Conservation (phyloP, 768 basidiomycete species). For the Termitomyces heimii region DNA sequence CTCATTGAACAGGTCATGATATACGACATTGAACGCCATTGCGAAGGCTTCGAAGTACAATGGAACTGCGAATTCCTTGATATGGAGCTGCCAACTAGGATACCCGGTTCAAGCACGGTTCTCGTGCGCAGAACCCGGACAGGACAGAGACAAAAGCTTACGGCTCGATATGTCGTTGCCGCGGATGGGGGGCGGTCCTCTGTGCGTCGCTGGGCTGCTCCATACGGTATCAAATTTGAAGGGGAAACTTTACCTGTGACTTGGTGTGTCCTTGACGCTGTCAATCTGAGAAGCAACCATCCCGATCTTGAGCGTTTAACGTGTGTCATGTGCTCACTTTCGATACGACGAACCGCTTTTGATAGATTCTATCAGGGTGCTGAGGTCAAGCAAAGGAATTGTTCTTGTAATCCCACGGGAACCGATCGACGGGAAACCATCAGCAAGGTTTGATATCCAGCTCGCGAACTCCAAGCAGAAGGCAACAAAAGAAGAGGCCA, state of each 20-base stretch:
- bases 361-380: conserved; percentile 1
- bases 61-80: conserved; percentile 12
- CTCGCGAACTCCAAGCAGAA: conserved; percentile 11
- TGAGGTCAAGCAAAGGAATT: conserved; percentile 11
- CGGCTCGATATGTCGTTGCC: conserved; percentile 8
- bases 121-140: conserved; percentile 7
- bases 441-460: conserved; percentile 15
- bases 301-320: conserved; percentile 12
- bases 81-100: conserved; percentile 4
- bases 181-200: conserved; percentile 12
- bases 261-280: conserved; percentile 13
- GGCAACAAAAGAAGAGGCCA: conserved; percentile 9
- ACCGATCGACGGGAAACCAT: conserved; percentile 14
- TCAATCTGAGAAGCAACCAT: conserved; percentile 10
- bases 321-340: not conserved
- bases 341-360: not conserved
- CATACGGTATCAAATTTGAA: conserved; percentile 7
- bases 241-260: conserved; percentile 11
- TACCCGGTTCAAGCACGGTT: conserved; percentile 4
- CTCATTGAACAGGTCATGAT: conserved; percentile 15
- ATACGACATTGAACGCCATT: conserved; percentile 10
- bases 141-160: conserved; percentile 2
- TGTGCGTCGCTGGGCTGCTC: conserved; percentile 11
- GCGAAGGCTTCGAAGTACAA: conserved; percentile 11
- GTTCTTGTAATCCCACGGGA: conserved; percentile 13